Conservation (phyloP, 2,329 filamentous ascomycete genomes). For the Botrytis galanthina region DNA sequence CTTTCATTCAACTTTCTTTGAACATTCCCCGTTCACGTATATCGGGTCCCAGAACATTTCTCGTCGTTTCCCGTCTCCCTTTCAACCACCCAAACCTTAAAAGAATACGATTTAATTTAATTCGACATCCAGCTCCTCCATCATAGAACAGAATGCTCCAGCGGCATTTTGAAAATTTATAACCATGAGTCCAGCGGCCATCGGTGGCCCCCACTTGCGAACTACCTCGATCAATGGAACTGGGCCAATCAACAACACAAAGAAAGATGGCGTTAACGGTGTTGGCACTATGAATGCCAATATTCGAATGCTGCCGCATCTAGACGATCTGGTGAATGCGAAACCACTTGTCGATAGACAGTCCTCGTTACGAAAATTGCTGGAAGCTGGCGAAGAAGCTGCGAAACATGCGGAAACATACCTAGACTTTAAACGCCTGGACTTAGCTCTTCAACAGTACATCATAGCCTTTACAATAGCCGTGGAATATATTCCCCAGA, state of each 20-base stretch:
- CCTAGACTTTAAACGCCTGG: conserved; percentile 63
- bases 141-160: conserved; percentile 28
- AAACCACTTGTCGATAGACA: conserved; percentile 37
- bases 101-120: conserved; percentile 3
- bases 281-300: conserved; percentile 26
- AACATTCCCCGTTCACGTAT: conserved; percentile 7
- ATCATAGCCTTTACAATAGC: conserved; percentile 78
- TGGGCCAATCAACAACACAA: conserved; percentile 28
- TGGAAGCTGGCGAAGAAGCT: conserved; percentile 52
- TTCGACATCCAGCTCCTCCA: not conserved
- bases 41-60: not conserved
- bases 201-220: conserved; percentile 30
- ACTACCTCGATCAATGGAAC: conserved; percentile 31
- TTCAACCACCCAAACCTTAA: conserved; percentile 9
- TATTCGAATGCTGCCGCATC: conserved; percentile 41
- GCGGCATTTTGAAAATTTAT: conserved; percentile 12
- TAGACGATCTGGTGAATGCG: conserved; percentile 44
- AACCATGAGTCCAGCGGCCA: conserved; percentile 37
- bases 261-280: conserved; percentile 21
- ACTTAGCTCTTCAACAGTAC: conserved; percentile 79
- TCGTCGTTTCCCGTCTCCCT: not conserved
- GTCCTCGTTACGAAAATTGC: conserved; percentile 51
- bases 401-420: conserved; percentile 60
- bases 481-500: conserved; percentile 70
- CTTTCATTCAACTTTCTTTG: conserved; percentile 15